phyloP scores from a whole-genome alignment of 208 protist species.

The Leishmania mexicana region DNA sequence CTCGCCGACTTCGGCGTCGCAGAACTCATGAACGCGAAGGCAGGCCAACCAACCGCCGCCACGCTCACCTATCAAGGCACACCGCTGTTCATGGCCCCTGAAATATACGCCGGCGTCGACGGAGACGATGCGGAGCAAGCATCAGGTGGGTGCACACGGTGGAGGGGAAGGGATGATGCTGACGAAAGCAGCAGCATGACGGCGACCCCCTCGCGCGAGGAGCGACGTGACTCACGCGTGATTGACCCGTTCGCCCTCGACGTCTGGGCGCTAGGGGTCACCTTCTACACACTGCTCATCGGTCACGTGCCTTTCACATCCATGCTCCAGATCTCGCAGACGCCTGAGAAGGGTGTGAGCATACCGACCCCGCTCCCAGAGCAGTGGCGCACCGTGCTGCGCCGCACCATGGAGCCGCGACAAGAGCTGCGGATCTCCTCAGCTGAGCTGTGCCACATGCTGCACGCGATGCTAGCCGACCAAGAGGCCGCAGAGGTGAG shows the following conservation, averaged over 20 bases:
- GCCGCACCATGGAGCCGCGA: slow-evolving; percentile 19
- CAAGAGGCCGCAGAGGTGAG: background rate
- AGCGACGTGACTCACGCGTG: slow-evolving; percentile 8
- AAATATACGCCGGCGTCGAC: slow-evolving; percentile 46
- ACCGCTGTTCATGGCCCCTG: slow-evolving; percentile 78
- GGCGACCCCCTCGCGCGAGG: background rate
- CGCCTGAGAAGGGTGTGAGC: slow-evolving; percentile 6
- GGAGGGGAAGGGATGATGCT: background rate
- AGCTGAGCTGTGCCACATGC: slow-evolving; percentile 11
- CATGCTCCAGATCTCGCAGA: slow-evolving; percentile 29
- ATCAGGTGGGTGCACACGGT: background rate
- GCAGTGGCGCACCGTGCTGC: slow-evolving; percentile 23
- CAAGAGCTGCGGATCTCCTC: slow-evolving; percentile 11
- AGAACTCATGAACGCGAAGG: slow-evolving; percentile 58
- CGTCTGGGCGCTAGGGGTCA: slow-evolving; percentile 91
- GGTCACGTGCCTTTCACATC: slow-evolving; percentile 92
- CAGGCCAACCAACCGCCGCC: slow-evolving; percentile 40
- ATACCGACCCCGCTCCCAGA: slow-evolving; percentile 14
- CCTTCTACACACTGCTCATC: slow-evolving; percentile 89
- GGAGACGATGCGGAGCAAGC: background rate
- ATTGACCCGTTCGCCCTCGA: slow-evolving; percentile 80
- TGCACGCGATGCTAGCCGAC: slow-evolving; percentile 26
- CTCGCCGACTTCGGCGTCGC: slow-evolving; percentile 89
- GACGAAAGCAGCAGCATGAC: background rate
- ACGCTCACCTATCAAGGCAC: slow-evolving; percentile 76